Conservation (phyloP, 2,329 filamentous ascomycete species). For the Penicillium sp. region DNA sequence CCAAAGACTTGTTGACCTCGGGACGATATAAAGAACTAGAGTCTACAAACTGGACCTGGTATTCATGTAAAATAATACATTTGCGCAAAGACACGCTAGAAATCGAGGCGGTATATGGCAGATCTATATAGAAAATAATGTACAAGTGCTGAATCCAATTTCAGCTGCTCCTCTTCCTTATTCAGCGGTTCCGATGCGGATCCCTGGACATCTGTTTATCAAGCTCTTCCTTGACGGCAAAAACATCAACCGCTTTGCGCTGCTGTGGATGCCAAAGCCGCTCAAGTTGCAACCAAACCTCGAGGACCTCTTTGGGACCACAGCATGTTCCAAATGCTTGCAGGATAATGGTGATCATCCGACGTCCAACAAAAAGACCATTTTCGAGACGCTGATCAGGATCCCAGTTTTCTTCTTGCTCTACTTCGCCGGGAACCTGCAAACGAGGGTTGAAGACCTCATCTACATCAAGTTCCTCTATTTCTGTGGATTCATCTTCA, state of each 20-base stretch:
- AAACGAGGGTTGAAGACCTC: conserved; percentile 6
- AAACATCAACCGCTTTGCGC: conserved; percentile 36
- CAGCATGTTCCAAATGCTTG: conserved; percentile 41
- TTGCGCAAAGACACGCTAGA: conserved; percentile 13
- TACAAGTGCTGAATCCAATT: conserved; percentile 22
- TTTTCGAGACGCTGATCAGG: conserved; percentile 37
- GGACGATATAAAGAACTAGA: not conserved
- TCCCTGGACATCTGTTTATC: conserved; percentile 33
- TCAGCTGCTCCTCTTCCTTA: not conserved
- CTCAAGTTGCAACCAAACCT: conserved; percentile 40
- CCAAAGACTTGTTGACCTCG: not conserved
- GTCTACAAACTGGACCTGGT: not conserved
- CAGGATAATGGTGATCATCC: conserved; percentile 39
- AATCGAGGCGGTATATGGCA: conserved; percentile 18
- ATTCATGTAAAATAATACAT: not conserved
- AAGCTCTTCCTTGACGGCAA: conserved; percentile 38
- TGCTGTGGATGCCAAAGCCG: conserved; percentile 40
- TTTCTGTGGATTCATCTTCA: conserved; percentile 6
- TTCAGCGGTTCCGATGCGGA: conserved; percentile 10
- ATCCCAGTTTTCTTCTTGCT: conserved; percentile 10
- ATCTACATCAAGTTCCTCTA: conserved; percentile 5
- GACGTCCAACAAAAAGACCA: conserved; percentile 42
- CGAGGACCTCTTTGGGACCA: conserved; percentile 35
- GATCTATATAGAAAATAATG: conserved; percentile 25
- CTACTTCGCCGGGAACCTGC: not conserved